Conservation (phyloP, 2,329 filamentous ascomycete genomes). For the Metarhizium robertsii region DNA sequence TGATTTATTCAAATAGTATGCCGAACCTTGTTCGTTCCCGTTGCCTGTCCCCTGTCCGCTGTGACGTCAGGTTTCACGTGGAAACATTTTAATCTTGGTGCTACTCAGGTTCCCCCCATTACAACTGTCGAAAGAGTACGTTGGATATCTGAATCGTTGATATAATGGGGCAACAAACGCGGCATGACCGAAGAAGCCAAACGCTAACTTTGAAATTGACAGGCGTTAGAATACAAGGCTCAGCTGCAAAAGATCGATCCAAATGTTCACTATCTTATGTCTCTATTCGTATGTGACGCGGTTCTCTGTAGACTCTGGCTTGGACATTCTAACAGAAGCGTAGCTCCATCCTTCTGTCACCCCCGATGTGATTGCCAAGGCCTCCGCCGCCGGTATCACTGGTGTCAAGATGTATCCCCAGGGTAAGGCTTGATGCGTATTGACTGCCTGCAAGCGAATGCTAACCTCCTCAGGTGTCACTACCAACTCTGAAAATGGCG, state of each 20-base stretch:
- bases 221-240: slow-evolving; percentile 57
- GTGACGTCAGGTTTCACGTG: background rate
- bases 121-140: slow-evolving; percentile 38
- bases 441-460: background rate
- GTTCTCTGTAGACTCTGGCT: background rate
- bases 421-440: slow-evolving; percentile 5
- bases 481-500: slow-evolving; percentile 60
- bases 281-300: slow-evolving; percentile 18
- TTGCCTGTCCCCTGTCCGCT: background rate
- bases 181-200: background rate
- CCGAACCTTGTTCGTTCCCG: slow-evolving; percentile 46
- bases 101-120: slow-evolving; percentile 37
- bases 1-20: slow-evolving; percentile 25
- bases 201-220: slow-evolving; percentile 7
- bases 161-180: background rate
- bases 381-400: slow-evolving; percentile 59
- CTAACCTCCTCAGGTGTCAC: slow-evolving; percentile 37
- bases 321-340: slow-evolving; percentile 6
- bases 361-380: slow-evolving; percentile 61
- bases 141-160: too few species aligned
- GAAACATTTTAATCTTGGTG: background rate
- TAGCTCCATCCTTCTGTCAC: slow-evolving; percentile 52
- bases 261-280: slow-evolving; percentile 63
- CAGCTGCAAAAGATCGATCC: slow-evolving; percentile 51
- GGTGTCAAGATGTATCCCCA: slow-evolving; percentile 65